Percentiles rank a stretch among this genome's conserved stretches.
These are phyloP conservation scores for Trichoderma sp. DNA, from an alignment of 2,329 filamentous ascomycete species.

Conservation along the genomic window DNA sequence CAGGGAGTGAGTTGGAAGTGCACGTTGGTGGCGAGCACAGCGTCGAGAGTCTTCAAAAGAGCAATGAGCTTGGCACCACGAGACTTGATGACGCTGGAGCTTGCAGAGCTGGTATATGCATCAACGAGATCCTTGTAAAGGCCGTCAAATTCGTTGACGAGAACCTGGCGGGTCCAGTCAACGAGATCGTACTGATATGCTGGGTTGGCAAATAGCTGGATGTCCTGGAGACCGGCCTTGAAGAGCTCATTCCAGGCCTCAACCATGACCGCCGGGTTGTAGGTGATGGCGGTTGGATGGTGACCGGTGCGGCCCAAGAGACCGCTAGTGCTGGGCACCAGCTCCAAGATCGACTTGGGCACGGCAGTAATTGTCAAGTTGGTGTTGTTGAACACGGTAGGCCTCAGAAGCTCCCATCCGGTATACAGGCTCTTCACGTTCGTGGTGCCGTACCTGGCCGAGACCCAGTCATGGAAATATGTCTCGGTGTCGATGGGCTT, in stretches of 20 bases:
- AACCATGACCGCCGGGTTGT: conserved; percentile 41
- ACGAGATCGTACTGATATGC: conserved; percentile 49
- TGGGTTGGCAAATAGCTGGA: conserved; percentile 42
- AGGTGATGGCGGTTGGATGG: conserved; percentile 44
- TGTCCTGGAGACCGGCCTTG: conserved; percentile 35
- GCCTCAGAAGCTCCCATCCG: conserved; percentile 49
- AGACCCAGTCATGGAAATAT: conserved; percentile 51
- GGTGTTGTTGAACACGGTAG: conserved; percentile 51
- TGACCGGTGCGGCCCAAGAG: conserved; percentile 43
- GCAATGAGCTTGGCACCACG: conserved; percentile 35
- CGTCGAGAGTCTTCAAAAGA: conserved; percentile 42
- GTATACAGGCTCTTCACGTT: conserved; percentile 36
- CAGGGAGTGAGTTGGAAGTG: conserved; percentile 46
- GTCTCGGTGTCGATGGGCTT: conserved; percentile 43
- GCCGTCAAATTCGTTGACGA: conserved; percentile 48
- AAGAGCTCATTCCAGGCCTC: conserved; percentile 43
- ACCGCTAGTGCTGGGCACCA: conserved; percentile 44
- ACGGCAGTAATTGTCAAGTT: conserved; percentile 44
- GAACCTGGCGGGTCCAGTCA: conserved; percentile 51
- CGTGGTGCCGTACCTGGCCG: conserved; percentile 41
- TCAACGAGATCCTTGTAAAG: conserved; percentile 41
- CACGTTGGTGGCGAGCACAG: conserved; percentile 42
- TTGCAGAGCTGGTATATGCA: conserved; percentile 28
- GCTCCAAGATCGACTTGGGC: conserved; percentile 48
- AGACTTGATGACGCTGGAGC: conserved; percentile 28